These are phyloP conservation scores for Phaffia australis DNA, from an alignment of 768 basidiomycete species.

Conservation along the genomic window DNA sequence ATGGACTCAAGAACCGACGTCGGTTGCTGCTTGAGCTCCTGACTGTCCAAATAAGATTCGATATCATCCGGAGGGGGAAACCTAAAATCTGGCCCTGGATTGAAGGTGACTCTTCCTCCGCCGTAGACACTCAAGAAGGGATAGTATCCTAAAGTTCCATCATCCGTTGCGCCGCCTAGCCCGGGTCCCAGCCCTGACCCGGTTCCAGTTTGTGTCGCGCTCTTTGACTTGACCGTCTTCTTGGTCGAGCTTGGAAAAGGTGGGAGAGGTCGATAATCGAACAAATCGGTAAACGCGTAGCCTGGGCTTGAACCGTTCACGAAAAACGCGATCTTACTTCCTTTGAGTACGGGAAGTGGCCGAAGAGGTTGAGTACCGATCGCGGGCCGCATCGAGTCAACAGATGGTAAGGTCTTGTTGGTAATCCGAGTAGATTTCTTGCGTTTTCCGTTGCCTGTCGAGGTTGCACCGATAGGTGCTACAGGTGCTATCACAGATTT, in stretches of 20 bases:
- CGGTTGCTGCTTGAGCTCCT: no score
- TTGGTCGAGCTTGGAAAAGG: constrained; percentile 49
- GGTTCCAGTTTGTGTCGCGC: constrained; percentile 41
- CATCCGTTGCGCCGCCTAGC: constrained; percentile 54
- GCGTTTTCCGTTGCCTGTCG: constrained; percentile 41
- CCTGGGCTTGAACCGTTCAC: constrained; percentile 79
- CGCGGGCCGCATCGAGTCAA: constrained; percentile 16
- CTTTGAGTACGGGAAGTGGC: constrained; percentile 55
- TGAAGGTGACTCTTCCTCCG: constrained; percentile 68
- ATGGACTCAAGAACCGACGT: no score
- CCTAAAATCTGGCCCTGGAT: constrained; percentile 79
- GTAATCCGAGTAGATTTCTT: constrained; percentile 18
- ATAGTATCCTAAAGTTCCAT: constrained; percentile 90
- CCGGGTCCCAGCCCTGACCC: constrained; percentile 46
- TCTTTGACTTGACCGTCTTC: constrained; percentile 56
- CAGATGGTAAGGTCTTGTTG: constrained; percentile 23
- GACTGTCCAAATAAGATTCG: constrained; percentile 1
- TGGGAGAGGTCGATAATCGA: constrained; percentile 76
- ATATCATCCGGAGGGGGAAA: constrained; percentile 53
- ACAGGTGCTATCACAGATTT: constrained; percentile 47
- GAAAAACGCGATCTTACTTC: constrained; percentile 76
- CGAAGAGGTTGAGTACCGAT: constrained; percentile 42
- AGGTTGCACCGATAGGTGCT: constrained; percentile 43
- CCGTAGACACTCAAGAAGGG: constrained; percentile 90
- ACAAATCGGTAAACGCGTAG: constrained; percentile 73